Evolutionary conservation across 208 protist genomes (phyloP).

Genomic region (Leptomonas pyrrhocoris): DNA sequence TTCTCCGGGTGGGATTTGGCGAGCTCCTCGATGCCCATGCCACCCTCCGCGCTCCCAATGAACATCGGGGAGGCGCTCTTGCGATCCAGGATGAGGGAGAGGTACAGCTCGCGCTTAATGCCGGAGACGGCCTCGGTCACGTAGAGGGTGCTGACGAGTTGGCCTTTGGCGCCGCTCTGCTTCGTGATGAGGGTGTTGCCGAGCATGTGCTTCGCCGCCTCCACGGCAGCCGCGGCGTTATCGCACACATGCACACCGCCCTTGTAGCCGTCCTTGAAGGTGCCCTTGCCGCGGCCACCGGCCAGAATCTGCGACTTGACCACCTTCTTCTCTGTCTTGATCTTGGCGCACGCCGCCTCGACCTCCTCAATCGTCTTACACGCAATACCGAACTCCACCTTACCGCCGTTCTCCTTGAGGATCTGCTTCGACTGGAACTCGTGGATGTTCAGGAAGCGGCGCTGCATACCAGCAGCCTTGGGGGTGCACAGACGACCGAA

Average conservation of each 20-base stretch:
- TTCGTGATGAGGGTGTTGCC: conserved; percentile 98
- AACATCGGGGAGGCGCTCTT: conserved; percentile 91
- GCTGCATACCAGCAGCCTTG: conserved; percentile 61
- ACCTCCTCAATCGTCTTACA: conserved; percentile 89
- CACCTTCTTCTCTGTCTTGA: conserved; percentile 93
- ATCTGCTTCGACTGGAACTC: conserved; percentile 93
- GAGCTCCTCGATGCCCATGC: conserved; percentile 99
- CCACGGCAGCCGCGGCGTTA: conserved; percentile 82
- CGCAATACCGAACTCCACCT: conserved; percentile 90
- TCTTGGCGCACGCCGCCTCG: conserved; percentile 86
- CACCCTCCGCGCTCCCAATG: conserved; percentile 95
- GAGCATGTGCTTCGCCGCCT: conserved; percentile 96
- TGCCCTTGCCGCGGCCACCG: conserved; percentile 98
- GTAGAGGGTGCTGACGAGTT: conserved; percentile 90
- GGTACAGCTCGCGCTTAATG: conserved; percentile 98
- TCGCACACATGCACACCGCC: conserved; percentile 92
- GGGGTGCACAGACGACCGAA: conserved; percentile 70
- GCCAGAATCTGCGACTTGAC: conserved; percentile 99
- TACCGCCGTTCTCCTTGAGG: conserved; percentile 88
- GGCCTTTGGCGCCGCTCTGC: conserved; percentile 97
- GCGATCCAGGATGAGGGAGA: conserved; percentile 98
- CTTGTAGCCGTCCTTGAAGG: conserved; percentile 97
- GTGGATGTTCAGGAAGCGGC: conserved; percentile 92
- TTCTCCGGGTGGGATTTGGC: conserved; percentile 94
- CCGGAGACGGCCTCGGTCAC: conserved; percentile 89